Base-by-base conservation (phyloP, 306 rosid species). In the Quercus parvula region DNA sequence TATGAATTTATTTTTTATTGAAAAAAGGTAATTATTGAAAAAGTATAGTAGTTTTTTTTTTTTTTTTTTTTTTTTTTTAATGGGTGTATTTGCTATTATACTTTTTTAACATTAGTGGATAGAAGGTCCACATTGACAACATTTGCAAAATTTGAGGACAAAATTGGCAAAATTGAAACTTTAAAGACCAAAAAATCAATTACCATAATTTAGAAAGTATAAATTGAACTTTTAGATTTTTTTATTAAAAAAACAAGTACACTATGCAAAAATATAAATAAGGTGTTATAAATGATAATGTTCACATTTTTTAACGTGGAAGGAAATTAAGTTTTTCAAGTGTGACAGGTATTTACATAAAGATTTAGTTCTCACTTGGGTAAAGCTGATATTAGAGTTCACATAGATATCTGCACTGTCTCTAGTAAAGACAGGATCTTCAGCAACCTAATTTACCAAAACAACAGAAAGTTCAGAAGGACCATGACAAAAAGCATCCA, bases 361-460 rank as follows among this genome's bases (percentile, higher is more conserved):
- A 58, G 67, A 80, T 72, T 74, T 46, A 56, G 74, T 62, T 75
- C 91, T 88, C 81, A 90, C 99, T 84, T 93, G 92, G n/a, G 98
- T 95, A 89, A 95, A 91, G 93, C 97, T 91, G 83, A 95, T 91
- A 77, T 88, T 93, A 73, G 97, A 89, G 56, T 95, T 94, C 77
- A 95, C 97, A 71, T 91, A 93, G 46, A 95, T 83, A 86, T 95
- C 94, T 71, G 94, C 96, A 56, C 99, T 97, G 54, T 95, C 98
- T 80, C 98, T 86, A 82, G 75, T 54, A 81, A 95, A 95, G 70
- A 90, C 84, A 64, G 86, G 89, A 90, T 93, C 97, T 85, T 93
- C 86, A 70, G 81, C 88, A 83, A 95, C 98, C 99, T 95, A 90
- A 75, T 81, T 72, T 66, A 62, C 84, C 86, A 70, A 77, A 70